A percentile compares a stretch with the other conserved stretches of the same genome.
These are phyloP conservation scores for Neoascochyta sp. DNA, from an alignment of 2,329 filamentous ascomycete species.

Conservation along the genomic window DNA sequence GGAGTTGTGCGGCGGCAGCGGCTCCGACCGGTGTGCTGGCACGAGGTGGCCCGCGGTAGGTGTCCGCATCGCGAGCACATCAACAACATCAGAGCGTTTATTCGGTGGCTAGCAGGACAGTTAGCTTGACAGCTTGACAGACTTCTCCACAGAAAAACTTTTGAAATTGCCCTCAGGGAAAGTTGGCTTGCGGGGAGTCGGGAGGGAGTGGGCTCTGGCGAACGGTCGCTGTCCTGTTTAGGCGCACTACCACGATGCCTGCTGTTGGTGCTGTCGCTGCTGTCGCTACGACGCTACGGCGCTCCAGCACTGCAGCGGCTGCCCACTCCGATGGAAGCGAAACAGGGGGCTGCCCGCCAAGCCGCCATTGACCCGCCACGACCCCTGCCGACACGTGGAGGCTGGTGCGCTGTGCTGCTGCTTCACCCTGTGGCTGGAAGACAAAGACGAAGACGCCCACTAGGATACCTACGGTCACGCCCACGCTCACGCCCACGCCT, in stretches of 20 bases:
- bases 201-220: constrained; percentile 27
- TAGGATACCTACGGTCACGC: too few species aligned
- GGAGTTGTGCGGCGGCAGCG: too few species aligned
- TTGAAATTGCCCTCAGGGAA: constrained; percentile 28
- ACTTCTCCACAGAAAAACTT: constrained; percentile 29
- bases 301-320: constrained; percentile 36
- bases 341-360: constrained; percentile 24
- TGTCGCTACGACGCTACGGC: too few species aligned
- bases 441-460: too few species aligned
- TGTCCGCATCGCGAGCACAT: too few species aligned
- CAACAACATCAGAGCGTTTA: too few species aligned
- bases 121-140: constrained; percentile 16
- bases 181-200: constrained; percentile 39
- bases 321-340: constrained; percentile 38
- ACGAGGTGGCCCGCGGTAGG: too few species aligned
- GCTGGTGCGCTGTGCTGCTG: constrained; percentile 13
- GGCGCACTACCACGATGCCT: constrained; percentile 35
- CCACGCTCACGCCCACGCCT: too few species aligned
- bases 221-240: constrained; percentile 24
- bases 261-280: too few species aligned
- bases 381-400: constrained; percentile 40
- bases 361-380: constrained; percentile 25
- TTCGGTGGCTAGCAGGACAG: too few species aligned
- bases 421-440: constrained; percentile 23
- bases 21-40: too few species aligned